These are phyloP conservation scores for Larix sibirica DNA, from an alignment of 83 land plant species.

Conservation along the genomic window DNA sequence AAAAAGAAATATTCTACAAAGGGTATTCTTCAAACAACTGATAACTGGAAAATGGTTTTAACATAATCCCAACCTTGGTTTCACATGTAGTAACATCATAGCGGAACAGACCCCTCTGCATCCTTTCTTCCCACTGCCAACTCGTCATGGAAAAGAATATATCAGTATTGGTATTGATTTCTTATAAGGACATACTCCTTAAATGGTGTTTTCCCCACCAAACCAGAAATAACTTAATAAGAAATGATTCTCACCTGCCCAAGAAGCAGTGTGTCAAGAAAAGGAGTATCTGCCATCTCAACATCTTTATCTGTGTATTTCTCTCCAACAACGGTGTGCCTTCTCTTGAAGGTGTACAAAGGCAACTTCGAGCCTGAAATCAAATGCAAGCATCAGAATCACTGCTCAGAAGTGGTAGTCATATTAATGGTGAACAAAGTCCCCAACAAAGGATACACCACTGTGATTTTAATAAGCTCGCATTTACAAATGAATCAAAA, in stretches of 20 bases:
- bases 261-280: constrained; percentile 74
- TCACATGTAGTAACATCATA: constrained; percentile 96
- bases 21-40: too few relatives aligned
- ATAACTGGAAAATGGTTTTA: too few relatives aligned
- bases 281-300: constrained; percentile 25
- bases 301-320: constrained; percentile 7
- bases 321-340: constrained; percentile 6
- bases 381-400: constrained; percentile 3
- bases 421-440: too few relatives aligned
- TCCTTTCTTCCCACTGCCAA: constrained; percentile 94
- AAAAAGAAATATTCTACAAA: too few relatives aligned
- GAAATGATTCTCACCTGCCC: constrained; percentile 64
- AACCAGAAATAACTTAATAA: too few relatives aligned
- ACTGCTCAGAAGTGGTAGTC: not conserved
- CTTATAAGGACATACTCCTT: not conserved
- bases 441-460: too few relatives aligned
- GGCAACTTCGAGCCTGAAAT: constrained; percentile 72
- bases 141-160: not conserved
- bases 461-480: too few relatives aligned
- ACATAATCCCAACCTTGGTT: constrained; percentile 64
- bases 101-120: constrained; percentile 85
- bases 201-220: too few relatives aligned
- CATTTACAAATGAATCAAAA: too few relatives aligned
- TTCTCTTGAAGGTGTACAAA: constrained; percentile 54
- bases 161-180: not conserved